These are phyloP conservation scores for Cystobasidium pallidum DNA, from an alignment of 1,284 basidiomycete species.

Conservation along the genomic window DNA sequence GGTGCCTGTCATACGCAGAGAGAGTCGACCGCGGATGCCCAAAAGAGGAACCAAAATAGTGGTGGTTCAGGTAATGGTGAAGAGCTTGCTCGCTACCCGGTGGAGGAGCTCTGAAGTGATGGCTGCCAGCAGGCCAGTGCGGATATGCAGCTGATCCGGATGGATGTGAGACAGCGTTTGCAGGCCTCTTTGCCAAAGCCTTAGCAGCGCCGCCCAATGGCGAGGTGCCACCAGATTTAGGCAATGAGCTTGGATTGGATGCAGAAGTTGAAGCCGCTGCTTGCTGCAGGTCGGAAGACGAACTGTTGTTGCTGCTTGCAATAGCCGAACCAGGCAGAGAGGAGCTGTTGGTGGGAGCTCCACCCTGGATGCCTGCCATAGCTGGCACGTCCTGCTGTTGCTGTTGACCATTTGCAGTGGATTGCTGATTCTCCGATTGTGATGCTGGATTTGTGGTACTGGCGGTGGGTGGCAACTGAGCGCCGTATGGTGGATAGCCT, in stretches of 20 bases:
- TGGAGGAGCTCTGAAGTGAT: constrained; percentile 30
- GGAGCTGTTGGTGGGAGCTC: constrained; percentile 1
- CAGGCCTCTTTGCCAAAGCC: not conserved
- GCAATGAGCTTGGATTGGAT: not conserved
- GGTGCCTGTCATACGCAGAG: constrained; percentile 22
- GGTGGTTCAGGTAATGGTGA: constrained; percentile 21
- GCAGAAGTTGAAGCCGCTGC: constrained; percentile 7
- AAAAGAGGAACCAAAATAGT: constrained; percentile 26
- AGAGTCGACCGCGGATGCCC: constrained; percentile 24
- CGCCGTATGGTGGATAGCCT: constrained; percentile 34
- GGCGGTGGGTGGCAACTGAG: constrained; percentile 23
- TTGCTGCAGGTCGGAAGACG: constrained; percentile 26
- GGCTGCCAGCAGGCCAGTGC: constrained; percentile 26
- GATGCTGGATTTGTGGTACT: constrained; percentile 24
- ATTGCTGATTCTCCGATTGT: constrained; percentile 31
- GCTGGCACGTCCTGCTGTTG: constrained; percentile 38
- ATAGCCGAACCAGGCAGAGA: not conserved
- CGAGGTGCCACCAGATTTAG: constrained; percentile 13
- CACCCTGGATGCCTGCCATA: constrained; percentile 6
- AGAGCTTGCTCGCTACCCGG: constrained; percentile 6
- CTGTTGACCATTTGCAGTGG: constrained; percentile 28
- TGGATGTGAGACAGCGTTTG: constrained; percentile 17
- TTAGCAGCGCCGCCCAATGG: constrained; percentile 2
- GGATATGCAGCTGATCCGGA: constrained; percentile 22
- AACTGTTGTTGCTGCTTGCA: constrained; percentile 22